A percentile compares a stretch with the other conserved stretches of the same genome.
These are phyloP conservation scores for Solanum hybrid DNA, from an alignment of 305 asterid species.

Conservation along the genomic window DNA sequence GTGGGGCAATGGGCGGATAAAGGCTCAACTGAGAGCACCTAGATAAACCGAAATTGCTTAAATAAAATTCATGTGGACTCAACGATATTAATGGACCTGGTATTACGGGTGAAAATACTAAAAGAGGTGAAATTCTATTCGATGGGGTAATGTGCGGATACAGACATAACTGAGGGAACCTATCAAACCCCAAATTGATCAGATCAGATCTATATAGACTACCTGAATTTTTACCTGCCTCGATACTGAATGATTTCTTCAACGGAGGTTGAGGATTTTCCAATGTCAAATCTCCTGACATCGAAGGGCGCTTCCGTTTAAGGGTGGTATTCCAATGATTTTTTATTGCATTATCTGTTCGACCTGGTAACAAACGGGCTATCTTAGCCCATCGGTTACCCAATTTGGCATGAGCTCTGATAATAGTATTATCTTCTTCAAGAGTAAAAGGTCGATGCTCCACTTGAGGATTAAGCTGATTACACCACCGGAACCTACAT, in stretches of 20 bases:
- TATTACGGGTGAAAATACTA: neutral
- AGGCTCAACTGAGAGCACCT: too few species aligned
- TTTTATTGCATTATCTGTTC: neutral
- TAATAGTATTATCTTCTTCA: too few species aligned
- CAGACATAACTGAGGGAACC: neutral
- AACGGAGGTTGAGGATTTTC: slow-evolving; percentile 1
- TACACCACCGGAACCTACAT: too few species aligned
- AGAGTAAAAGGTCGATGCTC: too few species aligned
- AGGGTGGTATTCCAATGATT: slow-evolving; percentile 43
- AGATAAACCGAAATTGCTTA: too few species aligned
- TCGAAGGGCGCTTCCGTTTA: slow-evolving; percentile 13
- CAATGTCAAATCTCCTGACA: neutral
- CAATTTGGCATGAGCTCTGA: too few species aligned
- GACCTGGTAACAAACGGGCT: too few species aligned
- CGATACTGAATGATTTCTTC: slow-evolving; percentile 26
- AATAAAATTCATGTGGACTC: too few species aligned
- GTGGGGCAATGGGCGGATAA: too few species aligned
- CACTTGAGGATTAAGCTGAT: too few species aligned
- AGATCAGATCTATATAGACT: neutral
- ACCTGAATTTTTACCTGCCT: slow-evolving; percentile 16
- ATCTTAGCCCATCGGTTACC: too few species aligned
- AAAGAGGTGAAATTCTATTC: neutral
- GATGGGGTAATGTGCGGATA: neutral
- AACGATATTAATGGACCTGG: neutral
- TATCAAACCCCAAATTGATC: too few species aligned